Conservation (phyloP, 129 eudicot species). For the Escallonia herrerae region DNA sequence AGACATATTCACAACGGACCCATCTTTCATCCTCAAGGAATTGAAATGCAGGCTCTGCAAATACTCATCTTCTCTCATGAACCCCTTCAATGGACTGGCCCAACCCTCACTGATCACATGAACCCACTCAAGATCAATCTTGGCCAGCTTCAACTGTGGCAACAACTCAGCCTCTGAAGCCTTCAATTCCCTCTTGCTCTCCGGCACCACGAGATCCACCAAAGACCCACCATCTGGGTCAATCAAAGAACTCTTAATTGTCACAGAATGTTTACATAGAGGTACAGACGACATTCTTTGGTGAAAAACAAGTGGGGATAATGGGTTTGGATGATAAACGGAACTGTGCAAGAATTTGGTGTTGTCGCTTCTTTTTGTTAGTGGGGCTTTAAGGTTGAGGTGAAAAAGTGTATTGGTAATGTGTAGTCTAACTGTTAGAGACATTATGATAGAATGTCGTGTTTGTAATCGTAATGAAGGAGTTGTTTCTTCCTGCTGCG, state of each 20-base stretch:
- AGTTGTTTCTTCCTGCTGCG: not conserved
- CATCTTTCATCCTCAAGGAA: constrained; percentile 54
- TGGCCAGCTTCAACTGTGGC: constrained; percentile 53
- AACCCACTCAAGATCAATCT: constrained; percentile 93
- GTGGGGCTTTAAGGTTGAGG: constrained; percentile 21
- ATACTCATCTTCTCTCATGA: constrained; percentile 95
- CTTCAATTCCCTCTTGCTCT: constrained; percentile 45
- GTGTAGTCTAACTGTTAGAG: constrained; percentile 52
- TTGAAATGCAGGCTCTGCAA: constrained; percentile 87
- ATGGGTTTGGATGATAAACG: constrained; percentile 49
- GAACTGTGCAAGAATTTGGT: constrained; percentile 18
- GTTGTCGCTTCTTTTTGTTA: constrained; percentile 12
- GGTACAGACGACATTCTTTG: constrained; percentile 20
- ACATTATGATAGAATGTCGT: constrained; percentile 42
- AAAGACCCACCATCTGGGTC: constrained; percentile 89
- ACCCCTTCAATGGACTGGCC: constrained; percentile 92
- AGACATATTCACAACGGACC: constrained; percentile 75
- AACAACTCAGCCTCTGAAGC: constrained; percentile 52
- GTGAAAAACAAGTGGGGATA: constrained; percentile 26
- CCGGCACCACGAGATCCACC: constrained; percentile 73
- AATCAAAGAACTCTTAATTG: constrained; percentile 63
- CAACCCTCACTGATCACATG: constrained; percentile 96
- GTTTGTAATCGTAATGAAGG: constrained; percentile 6
- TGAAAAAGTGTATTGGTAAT: constrained; percentile 16
- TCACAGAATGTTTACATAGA: not conserved